Evolutionary conservation across 176 grass and related monocot species (phyloP).

Genomic region (maize (Zea mays)): DNA sequence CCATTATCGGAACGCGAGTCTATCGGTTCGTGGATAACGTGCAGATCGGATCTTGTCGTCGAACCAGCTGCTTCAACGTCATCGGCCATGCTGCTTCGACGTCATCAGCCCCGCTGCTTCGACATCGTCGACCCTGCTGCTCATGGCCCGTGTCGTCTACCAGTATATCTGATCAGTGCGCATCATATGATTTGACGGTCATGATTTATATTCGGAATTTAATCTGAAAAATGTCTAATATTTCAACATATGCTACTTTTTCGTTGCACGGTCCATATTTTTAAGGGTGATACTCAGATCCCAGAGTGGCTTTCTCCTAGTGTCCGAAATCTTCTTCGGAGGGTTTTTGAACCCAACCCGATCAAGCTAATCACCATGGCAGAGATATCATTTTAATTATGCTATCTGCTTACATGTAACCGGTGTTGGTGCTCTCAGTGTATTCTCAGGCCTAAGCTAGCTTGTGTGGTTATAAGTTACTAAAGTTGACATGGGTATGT

Average conservation of each 20-base stretch:
- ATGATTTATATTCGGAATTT: too few relatives aligned
- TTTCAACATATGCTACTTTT: not conserved
- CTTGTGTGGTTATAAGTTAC: not conserved
- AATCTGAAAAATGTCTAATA: too few relatives aligned
- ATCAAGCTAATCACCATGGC: slow-evolving; percentile 57
- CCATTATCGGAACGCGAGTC: too few relatives aligned
- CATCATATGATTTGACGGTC: too few relatives aligned
- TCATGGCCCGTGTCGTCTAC: too few relatives aligned
- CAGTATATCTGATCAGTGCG: too few relatives aligned
- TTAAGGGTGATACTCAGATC: slow-evolving; percentile 64
- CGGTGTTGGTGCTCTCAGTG: not conserved
- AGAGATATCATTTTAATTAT: slow-evolving; percentile 27
- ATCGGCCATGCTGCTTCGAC: too few relatives aligned
- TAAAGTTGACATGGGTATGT: not conserved
- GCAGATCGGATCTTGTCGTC: too few relatives aligned
- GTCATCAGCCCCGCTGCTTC: too few relatives aligned
- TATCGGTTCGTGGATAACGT: too few relatives aligned
- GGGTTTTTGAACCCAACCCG: slow-evolving; percentile 73
- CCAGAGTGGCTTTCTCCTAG: slow-evolving; percentile 58
- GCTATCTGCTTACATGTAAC: not conserved
- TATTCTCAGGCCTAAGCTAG: not conserved
- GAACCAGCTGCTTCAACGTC: too few relatives aligned
- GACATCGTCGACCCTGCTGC: too few relatives aligned
- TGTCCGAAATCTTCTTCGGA: slow-evolving; percentile 59
- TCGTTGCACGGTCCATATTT: slow-evolving; percentile 50